A percentile compares a stretch with the other conserved stretches of the same genome.
Conservation (phyloP, 257 asterid species). For the Nicotiana undulata region DNA sequence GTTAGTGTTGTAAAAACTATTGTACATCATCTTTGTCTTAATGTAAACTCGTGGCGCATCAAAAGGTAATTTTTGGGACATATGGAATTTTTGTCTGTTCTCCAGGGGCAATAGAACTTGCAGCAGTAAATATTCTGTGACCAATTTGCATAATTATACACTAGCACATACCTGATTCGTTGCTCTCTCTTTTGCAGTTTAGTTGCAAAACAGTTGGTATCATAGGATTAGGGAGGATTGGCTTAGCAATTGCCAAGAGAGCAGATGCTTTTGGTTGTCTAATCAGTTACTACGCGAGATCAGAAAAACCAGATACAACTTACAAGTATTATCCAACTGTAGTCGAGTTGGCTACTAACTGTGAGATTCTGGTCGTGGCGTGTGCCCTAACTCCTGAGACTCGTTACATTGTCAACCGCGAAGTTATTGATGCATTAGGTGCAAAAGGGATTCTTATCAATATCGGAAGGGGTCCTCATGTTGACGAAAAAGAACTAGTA, state of each 20-base stretch:
- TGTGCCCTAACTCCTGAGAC: conserved; percentile 62
- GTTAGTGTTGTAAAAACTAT: too few species aligned
- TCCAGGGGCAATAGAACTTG: not conserved
- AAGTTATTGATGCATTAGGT: conserved; percentile 61
- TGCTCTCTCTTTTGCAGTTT: conserved; percentile 36
- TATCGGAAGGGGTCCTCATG: conserved; percentile 69
- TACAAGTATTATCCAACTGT: conserved; percentile 42
- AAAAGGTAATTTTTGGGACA: not conserved
- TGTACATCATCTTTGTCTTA: not conserved
- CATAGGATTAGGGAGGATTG: conserved; percentile 69
- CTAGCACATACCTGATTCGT: not conserved
- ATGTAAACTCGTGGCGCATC: not conserved
- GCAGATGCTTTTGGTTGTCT: conserved; percentile 60
- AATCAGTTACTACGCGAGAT: conserved; percentile 59
- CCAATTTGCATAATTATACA: not conserved
- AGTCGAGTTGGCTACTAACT: conserved; percentile 54
- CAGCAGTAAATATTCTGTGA: not conserved
- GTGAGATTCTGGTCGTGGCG: conserved; percentile 60
- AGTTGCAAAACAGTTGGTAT: conserved; percentile 65
- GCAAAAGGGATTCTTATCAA: conserved; percentile 65
- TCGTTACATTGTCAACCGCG: conserved; percentile 45
- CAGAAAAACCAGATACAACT: conserved; percentile 38
- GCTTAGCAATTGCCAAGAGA: conserved; percentile 63
- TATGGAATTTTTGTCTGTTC: not conserved
- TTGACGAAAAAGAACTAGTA: conserved; percentile 66